phyloP scores from a whole-genome alignment of 1,139 yeast species.

The Yarrowia galli region DNA sequence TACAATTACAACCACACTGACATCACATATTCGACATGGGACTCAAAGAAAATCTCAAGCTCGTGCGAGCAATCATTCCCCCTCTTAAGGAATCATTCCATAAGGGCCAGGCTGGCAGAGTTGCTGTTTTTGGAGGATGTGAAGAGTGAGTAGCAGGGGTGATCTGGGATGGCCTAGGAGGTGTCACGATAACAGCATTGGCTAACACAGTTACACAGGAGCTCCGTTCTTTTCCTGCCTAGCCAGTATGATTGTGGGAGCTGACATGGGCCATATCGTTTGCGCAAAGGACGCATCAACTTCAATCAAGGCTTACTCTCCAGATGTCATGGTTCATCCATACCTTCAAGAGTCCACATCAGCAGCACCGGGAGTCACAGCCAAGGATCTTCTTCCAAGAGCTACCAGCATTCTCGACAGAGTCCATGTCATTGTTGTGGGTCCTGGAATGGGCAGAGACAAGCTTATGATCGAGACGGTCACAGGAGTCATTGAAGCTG shows the following conservation, averaged over 20 bases:
- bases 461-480: slow-evolving; percentile 67
- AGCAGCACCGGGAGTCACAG: slow-evolving; percentile 44
- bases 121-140: slow-evolving; percentile 91
- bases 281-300: slow-evolving; percentile 82
- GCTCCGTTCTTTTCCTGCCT: slow-evolving; percentile 93
- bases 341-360: slow-evolving; percentile 58
- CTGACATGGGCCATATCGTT: slow-evolving; percentile 85
- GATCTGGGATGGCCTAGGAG: no score
- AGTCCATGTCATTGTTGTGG: slow-evolving; percentile 82
- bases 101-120: slow-evolving; percentile 92
- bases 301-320: slow-evolving; percentile 85
- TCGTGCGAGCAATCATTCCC: slow-evolving; percentile 67
- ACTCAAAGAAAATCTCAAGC: slow-evolving; percentile 42
- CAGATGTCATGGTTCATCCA: slow-evolving; percentile 97
- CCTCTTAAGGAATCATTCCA: slow-evolving; percentile 76
- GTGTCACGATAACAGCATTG: no score
- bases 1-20: not conserved
- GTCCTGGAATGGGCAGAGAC: slow-evolving; percentile 95
- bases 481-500: slow-evolving; percentile 63
- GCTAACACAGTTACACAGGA: slow-evolving; percentile 69
- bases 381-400: slow-evolving; percentile 60
- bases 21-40: slow-evolving; percentile 2
- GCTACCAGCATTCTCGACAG: slow-evolving; percentile 63
- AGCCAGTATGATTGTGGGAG: slow-evolving; percentile 84
- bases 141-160: slow-evolving; percentile 76